Evolutionary conservation across 306 rosid genomes (phyloP).

Genomic region (Crotalaria pallida): DNA sequence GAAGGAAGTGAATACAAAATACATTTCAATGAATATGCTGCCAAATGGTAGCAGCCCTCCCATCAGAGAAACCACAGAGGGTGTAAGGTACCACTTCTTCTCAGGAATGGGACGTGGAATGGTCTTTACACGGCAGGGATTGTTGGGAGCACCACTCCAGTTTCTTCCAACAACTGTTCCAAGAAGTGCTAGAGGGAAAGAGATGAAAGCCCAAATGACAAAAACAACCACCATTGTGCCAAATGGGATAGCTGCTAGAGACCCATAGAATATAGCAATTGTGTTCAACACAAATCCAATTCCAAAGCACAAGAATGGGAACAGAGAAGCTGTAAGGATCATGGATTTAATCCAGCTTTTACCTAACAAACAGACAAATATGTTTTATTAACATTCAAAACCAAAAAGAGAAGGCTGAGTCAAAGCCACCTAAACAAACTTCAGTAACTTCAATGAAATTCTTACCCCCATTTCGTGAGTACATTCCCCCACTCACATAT

Average conservation of each 20-base stretch:
- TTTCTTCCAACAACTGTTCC: conserved; percentile 99
- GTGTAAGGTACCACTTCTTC: conserved; percentile 99
- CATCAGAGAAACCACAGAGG: conserved; percentile 94
- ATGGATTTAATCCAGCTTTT: conserved; percentile 96
- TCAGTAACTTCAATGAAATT: conserved; percentile 13
- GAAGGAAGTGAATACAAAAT: conserved; percentile 97
- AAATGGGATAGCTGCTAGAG: conserved; percentile 97
- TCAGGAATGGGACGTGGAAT: conserved; percentile 99
- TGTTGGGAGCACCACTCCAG: conserved; percentile 97
- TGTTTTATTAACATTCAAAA: background rate
- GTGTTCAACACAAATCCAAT: conserved; percentile 93
- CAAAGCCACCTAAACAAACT: conserved; percentile 13
- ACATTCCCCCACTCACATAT: conserved; percentile 98
- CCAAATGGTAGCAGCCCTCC: conserved; percentile 99
- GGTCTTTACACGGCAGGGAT: conserved; percentile 97
- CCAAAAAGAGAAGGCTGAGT: conserved; percentile 3
- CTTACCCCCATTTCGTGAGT: conserved; percentile 92
- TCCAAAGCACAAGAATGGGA: conserved; percentile 96
- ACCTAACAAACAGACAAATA: conserved; percentile 43
- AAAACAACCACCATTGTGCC: conserved; percentile 97
- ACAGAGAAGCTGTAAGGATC: conserved; percentile 96
- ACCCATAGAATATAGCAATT: conserved; percentile 91
- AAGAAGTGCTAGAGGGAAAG: conserved; percentile 97
- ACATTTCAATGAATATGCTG: conserved; percentile 99
- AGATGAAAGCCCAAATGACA: conserved; percentile 96